These are phyloP conservation scores for Talaromyces piceae DNA, from an alignment of 2,329 filamentous ascomycete genomes.

Conservation along the genomic window DNA sequence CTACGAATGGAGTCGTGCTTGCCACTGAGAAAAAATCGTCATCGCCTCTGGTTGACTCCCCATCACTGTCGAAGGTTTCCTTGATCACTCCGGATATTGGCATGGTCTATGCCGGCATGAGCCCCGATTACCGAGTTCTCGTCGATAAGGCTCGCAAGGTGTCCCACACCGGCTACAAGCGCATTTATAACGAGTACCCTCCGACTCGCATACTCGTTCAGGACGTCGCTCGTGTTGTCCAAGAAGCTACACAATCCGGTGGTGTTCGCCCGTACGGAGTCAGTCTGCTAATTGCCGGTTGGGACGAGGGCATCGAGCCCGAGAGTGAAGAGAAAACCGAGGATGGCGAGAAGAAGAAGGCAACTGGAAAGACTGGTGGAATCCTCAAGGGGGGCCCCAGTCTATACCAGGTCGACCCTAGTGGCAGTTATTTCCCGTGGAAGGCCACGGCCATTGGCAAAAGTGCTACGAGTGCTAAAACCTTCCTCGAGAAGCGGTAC, in stretches of 20 bases:
- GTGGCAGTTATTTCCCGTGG: conserved; percentile 97
- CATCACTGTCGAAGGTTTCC: conserved; percentile 93
- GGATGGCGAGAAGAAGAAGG: conserved; percentile 56
- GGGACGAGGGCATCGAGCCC: conserved; percentile 93
- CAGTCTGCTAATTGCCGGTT: conserved; percentile 88
- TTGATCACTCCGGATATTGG: conserved; percentile 98
- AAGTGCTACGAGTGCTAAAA: conserved; percentile 96
- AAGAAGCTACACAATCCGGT: conserved; percentile 96
- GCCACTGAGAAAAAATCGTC: conserved; percentile 99
- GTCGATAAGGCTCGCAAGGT: conserved; percentile 98
- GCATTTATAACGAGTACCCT: conserved; percentile 99
- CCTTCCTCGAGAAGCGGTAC: conserved; percentile 98
- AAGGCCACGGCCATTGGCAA: conserved; percentile 99
- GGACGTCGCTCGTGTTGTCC: conserved; percentile 95
- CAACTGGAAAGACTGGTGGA: conserved; percentile 81
- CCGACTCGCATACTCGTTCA: conserved; percentile 98
- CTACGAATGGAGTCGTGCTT: conserved; percentile 97
- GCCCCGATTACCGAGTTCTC: conserved; percentile 93
- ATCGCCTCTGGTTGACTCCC: conserved; percentile 89
- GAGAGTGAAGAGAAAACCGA: conserved; percentile 60
- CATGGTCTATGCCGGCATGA: conserved; percentile 99
- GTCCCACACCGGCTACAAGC: conserved; percentile 97
- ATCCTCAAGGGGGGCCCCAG: conserved; percentile 94
- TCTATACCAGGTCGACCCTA: conserved; percentile 98
- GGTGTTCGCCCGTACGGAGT: conserved; percentile 97